Base-by-base conservation (phyloP, 1,139 yeast species). In the Candida glucosophila region DNA sequence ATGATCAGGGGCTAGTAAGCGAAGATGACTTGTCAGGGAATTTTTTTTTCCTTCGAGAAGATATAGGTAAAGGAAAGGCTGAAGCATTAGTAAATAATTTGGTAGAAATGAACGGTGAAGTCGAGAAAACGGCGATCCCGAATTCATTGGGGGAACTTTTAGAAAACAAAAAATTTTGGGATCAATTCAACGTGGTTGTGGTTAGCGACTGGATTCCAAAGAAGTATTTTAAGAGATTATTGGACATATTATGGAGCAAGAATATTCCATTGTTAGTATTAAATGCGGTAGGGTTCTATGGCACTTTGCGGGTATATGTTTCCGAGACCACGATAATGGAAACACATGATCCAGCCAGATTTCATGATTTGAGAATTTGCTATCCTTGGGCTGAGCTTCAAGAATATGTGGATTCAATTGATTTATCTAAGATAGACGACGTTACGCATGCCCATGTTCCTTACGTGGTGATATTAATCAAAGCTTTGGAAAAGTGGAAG, bases 311-410 rank as follows among this genome's bases (percentile, higher is more conserved):
- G 23, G 43, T 81, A 3, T 53, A 72, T 17, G 44, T 63, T 6
- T 52, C 55, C 22, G 77, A 72, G 33, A 69, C 71, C 12, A 71
- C 79, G 4, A 72, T 83, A 1, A 57, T 83, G 11, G 92, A 88
- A 38, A 73, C 94, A 0, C 96, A 88, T 49, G 75, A 76, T 22
- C 68, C 71, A 2, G 73, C 75, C 21, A 57, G 69, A 7, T 47
- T 77, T 3, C 73, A 67, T 19, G 95, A 85, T 41, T 55, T 88
- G 29, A 57, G 95, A 26, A 55, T 88, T 4, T 79, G 77, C 32
- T 35, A 45, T 3, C 90, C 94, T 1, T 90, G 96, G 96, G 55
- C 62, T 0, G 85, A 80, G 37, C 53, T 88, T n/a, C 50, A 52
- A 22, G 52, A 52, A 0, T 76, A 63, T 40, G 64, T 73, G 6